These are phyloP conservation scores for Cucurbitaria berberidis DNA, from an alignment of 2,329 filamentous ascomycete species.

Conservation along the genomic window DNA sequence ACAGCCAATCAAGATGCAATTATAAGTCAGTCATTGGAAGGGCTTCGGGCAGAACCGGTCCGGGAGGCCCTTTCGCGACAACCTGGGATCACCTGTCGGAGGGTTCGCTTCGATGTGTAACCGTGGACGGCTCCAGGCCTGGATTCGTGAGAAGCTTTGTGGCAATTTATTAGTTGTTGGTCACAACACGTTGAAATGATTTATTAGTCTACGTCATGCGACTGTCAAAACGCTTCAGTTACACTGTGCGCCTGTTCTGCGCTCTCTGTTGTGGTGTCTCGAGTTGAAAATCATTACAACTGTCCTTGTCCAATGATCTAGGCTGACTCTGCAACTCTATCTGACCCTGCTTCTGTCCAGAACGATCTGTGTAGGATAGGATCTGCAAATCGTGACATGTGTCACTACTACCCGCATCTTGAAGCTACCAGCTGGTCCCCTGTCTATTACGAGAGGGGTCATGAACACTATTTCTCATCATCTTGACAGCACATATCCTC, in stretches of 20 bases:
- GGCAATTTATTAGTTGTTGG: not conserved
- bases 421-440: constrained; percentile 5
- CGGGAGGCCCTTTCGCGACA: constrained; percentile 10
- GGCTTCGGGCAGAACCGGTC: constrained; percentile 27
- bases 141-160: not conserved
- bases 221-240: not conserved
- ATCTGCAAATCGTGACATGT: constrained; percentile 19
- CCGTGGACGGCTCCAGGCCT: not conserved
- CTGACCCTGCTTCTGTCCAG: constrained; percentile 14
- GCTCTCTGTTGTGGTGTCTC: not conserved
- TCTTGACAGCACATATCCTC: constrained; percentile 12
- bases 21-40: constrained; percentile 17
- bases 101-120: not conserved
- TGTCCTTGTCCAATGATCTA: constrained; percentile 3
- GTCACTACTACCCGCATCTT: constrained; percentile 11
- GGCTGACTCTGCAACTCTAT: constrained; percentile 11
- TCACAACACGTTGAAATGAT: not conserved
- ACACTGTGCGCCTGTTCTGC: not conserved
- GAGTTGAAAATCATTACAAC: not conserved
- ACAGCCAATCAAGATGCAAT: constrained; percentile 18
- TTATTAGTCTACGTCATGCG: not conserved
- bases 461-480: constrained; percentile 12
- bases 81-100: not conserved
- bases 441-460: constrained; percentile 1
- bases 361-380: constrained; percentile 10